Evolutionary conservation across 2,329 filamentous ascomycete genomes (phyloP), one percentile per base, ranked within the genome.

Genomic region (Fusarium cicatricum): DNA sequence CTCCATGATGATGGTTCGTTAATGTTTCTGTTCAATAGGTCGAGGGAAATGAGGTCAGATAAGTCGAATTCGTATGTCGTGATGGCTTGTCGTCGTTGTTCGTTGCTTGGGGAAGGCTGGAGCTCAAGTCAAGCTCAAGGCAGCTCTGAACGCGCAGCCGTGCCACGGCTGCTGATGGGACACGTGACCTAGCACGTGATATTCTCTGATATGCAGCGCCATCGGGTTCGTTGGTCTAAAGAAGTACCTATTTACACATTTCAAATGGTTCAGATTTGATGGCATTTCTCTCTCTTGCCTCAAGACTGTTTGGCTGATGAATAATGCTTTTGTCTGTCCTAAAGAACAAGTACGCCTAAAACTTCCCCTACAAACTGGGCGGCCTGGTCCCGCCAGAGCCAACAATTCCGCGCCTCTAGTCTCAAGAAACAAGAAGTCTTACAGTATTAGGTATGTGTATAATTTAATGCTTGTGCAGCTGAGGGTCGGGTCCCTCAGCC

Each of bases 1-100:
- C 73, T 88, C 85, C 86, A 89, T 88, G 44, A 53, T 71, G 42
- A 39, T 19, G 14, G 31, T 46, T 49, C 28, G 16, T 40, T 16
- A 21, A n/a, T 32, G 15, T 36, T 43, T 47, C 32, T 28, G 7
- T 31, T 52, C 32, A 29, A 34, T 29, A 19, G 34, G 38, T 11
- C 14, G 40, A n/a, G 50, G 11, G 17, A 32, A 11, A 10, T 6
- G 21, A 19, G 41, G 14, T 46, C 43, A 48, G 19, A 44, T 23
- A 47, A 39, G 60, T 52, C 33, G 42, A 52, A 52, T 43, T 52
- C 48, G 51, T 56, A 60, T 49, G 60, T 62, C 58, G 60, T 60
- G 57, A 62, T 59, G 54, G 44, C 62, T 69, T 50, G 64, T 64
- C 53, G 60, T 58, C 58, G 65, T 71, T 58, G 43, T 44, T 62